A percentile compares a stretch with the other conserved stretches of the same genome.
phyloP scores from a whole-genome alignment of 371 early-diverging fungal genomes.

The Rhizopus sp. region DNA sequence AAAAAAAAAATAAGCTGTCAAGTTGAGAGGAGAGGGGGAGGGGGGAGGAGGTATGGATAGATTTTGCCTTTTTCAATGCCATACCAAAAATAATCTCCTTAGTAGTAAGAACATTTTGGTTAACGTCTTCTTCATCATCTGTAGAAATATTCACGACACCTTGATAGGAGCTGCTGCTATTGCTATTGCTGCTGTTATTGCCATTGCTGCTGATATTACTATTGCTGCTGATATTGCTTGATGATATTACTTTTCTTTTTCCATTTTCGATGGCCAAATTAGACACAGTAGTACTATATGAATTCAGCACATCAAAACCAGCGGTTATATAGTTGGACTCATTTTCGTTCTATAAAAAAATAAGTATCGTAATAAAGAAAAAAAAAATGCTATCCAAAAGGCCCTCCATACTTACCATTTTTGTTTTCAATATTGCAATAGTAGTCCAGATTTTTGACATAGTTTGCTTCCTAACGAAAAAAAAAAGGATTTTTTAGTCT shows the following conservation, averaged over 20 bases:
- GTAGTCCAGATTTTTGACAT: conserved; percentile 5
- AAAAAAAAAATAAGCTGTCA: conserved; percentile 2
- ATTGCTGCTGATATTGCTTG: conserved; percentile 7
- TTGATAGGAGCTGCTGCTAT: conserved; percentile 8
- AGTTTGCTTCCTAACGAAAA: conserved; percentile 9
- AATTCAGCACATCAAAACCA: conserved; percentile 14
- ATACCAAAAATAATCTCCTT: conserved; percentile 11
- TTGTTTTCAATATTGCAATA: conserved; percentile 11
- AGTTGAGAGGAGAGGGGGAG: too few relatives aligned
- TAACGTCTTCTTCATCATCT: conserved; percentile 13
- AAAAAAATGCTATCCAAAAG: conserved; percentile 4
- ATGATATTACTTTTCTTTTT: conserved; percentile 10
- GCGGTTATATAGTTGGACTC: conserved; percentile 9
- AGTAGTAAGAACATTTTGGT: conserved; percentile 13
- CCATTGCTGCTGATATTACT: conserved; percentile 1
- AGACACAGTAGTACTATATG: conserved; percentile 8
- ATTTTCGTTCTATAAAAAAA: conserved; percentile 13
- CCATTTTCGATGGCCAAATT: conserved; percentile 1
- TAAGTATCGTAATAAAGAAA: not conserved
- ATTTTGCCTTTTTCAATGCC: conserved; percentile 10
- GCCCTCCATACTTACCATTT: conserved; percentile 9
- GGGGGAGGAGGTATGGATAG: conserved; percentile 4
- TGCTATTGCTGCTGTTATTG: not conserved
- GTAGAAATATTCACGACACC: conserved; percentile 7
- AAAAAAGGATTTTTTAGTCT: conserved; percentile 10